Conservation (phyloP, 2,329 filamentous ascomycete species). For the Pestalotiopsis sp. region DNA sequence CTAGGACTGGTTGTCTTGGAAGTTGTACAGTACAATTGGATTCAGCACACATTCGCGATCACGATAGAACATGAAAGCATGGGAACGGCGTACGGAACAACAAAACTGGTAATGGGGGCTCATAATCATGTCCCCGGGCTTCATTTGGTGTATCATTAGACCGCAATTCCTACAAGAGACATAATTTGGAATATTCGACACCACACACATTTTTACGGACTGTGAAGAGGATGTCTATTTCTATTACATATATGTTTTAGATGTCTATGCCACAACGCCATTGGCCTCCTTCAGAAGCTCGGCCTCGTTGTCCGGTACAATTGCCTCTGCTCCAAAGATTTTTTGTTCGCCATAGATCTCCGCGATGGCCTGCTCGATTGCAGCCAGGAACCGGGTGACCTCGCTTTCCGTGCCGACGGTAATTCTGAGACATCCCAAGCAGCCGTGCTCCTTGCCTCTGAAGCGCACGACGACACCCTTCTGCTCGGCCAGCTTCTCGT, state of each 20-base stretch:
- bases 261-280: slow-evolving; percentile 35
- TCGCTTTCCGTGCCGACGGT: slow-evolving; percentile 91
- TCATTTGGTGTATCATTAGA: not conserved
- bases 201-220: not conserved
- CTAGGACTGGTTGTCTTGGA: not conserved
- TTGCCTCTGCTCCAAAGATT: slow-evolving; percentile 35
- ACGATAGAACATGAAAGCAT: not conserved
- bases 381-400: slow-evolving; percentile 74
- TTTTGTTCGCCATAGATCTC: slow-evolving; percentile 44
- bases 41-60: not conserved
- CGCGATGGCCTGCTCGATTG: slow-evolving; percentile 56
- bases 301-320: slow-evolving; percentile 32
- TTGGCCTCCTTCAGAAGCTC: slow-evolving; percentile 37
- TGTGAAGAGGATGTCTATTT: not conserved
- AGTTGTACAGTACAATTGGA: not conserved
- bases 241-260: not conserved
- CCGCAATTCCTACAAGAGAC: not conserved
- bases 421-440: slow-evolving; percentile 83
- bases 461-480: slow-evolving; percentile 92
- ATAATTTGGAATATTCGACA: not conserved
- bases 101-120: not conserved
- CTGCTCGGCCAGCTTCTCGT: slow-evolving; percentile 81
- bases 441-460: slow-evolving; percentile 89
- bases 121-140: not conserved
- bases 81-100: not conserved